phyloP scores from a whole-genome alignment of 169 alveolate genomes.

The Sarcocystis neurona region DNA sequence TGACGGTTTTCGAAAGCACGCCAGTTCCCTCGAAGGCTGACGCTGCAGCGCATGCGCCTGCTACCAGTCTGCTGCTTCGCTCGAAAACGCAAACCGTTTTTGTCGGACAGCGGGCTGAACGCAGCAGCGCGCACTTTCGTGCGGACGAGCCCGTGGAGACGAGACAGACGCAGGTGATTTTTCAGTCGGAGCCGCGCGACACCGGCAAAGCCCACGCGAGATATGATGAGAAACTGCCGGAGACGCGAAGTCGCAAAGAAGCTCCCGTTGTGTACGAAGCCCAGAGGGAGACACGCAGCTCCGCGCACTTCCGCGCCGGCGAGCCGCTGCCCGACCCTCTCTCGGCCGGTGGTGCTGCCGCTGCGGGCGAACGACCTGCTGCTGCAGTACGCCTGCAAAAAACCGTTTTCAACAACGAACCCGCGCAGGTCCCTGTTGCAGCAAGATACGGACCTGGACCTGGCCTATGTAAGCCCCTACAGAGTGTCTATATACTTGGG shows the following conservation, averaged over 20 bases:
- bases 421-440: no score
- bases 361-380: no score
- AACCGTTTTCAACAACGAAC: no score
- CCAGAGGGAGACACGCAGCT: not conserved
- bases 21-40: constrained; percentile 31
- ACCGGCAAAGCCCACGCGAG: not conserved
- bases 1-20: constrained; percentile 12
- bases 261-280: not conserved
- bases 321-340: not conserved
- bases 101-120: not conserved
- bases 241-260: not conserved
- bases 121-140: not conserved
- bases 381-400: no score
- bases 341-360: no score
- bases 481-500: no score
- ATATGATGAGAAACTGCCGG: not conserved
- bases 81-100: constrained; percentile 1
- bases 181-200: not conserved
- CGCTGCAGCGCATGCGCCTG: not conserved
- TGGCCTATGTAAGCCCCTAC: no score
- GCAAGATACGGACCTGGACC: no score
- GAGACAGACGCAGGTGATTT: not conserved
- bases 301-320: constrained; percentile 18
- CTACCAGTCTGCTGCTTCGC: not conserved
- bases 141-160: not conserved